Evolutionary conservation across 139 green algal species (phyloP).

Genomic region (Chlamydomonas schloesseri): DNA sequence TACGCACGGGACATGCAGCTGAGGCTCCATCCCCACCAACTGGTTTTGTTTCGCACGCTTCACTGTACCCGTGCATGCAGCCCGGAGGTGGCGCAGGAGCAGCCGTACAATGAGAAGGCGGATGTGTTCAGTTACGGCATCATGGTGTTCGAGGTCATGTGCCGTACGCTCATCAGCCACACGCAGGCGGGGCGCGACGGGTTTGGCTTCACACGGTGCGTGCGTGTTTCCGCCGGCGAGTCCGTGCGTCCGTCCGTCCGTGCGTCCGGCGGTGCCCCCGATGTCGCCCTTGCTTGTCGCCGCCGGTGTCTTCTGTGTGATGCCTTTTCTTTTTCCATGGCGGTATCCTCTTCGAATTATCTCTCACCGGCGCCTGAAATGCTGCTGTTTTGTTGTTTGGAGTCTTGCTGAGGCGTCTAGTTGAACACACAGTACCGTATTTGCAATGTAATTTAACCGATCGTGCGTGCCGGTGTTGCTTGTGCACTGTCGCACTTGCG

Average conservation of each 20-base stretch:
- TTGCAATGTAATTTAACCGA: too few species aligned
- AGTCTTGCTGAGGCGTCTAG: too few species aligned
- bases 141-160: constrained; percentile 11
- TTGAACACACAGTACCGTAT: too few species aligned
- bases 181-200: constrained; percentile 4
- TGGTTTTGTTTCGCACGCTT: too few species aligned
- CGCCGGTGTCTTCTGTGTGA: too few species aligned
- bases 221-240: neutral
- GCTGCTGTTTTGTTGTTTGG: too few species aligned
- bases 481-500: too few species aligned
- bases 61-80: neutral
- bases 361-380: too few species aligned
- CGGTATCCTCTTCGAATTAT: too few species aligned
- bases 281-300: neutral
- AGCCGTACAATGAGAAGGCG: constrained; percentile 42
- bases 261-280: neutral
- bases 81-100: constrained; percentile 30
- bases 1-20: too few species aligned
- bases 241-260: neutral
- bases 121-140: constrained; percentile 18
- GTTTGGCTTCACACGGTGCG: constrained; percentile 3
- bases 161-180: constrained; percentile 1
- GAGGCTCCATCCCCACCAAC: too few species aligned
- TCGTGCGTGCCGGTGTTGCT: neutral
- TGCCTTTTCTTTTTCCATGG: too few species aligned